phyloP scores from a whole-genome alignment of 345 rosid species.

The Brassica rapa region DNA sequence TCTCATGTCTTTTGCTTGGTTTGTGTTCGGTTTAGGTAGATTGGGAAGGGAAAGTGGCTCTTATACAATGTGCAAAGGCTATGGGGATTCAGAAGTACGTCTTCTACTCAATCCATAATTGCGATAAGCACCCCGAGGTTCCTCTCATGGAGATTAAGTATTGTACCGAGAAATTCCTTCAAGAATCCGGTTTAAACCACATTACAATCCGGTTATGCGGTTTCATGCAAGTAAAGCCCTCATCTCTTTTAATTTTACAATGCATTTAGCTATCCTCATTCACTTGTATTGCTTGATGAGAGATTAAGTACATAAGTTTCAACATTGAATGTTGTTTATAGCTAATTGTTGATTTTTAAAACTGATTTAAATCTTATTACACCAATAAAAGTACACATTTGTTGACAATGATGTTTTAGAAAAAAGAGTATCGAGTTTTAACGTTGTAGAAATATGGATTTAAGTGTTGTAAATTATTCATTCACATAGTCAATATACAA shows the following conservation, averaged over 20 bases:
- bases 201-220: slow-evolving; percentile 77
- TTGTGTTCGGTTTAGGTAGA: slow-evolving; percentile 83
- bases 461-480: not conserved
- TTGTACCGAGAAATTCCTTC: slow-evolving; percentile 88
- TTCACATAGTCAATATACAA: not conserved
- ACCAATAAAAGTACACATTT: no score
- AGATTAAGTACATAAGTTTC: not conserved
- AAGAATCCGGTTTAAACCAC: slow-evolving; percentile 75
- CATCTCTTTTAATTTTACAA: not conserved
- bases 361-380: no score
- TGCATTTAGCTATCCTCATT: not conserved
- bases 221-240: slow-evolving; percentile 82
- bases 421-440: no score
- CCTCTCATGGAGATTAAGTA: slow-evolving; percentile 96
- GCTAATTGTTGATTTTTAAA: not conserved
- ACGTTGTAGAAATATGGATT: not conserved
- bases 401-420: no score
- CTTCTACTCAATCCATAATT: slow-evolving; percentile 91
- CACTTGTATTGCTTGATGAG: not conserved
- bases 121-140: slow-evolving; percentile 98
- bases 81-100: slow-evolving; percentile 95
- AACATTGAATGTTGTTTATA: not conserved
- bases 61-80: slow-evolving; percentile 95
- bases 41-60: slow-evolving; percentile 99
- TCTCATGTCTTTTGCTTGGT: slow-evolving; percentile 3